These are phyloP conservation scores for Saccharomyces jurei DNA, from an alignment of 805 yeast species.

Conservation along the genomic window DNA sequence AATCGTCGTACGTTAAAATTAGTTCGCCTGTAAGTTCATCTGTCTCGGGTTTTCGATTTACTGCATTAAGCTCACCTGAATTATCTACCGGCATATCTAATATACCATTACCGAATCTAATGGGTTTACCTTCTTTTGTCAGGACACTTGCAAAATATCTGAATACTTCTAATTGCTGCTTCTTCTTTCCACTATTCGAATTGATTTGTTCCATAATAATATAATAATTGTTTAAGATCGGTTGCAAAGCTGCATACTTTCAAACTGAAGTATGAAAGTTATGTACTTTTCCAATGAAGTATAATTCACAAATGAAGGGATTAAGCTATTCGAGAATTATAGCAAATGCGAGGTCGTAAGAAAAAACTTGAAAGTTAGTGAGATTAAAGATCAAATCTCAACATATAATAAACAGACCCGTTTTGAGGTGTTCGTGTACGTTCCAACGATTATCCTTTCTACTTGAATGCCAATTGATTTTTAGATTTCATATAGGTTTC, in stretches of 20 bases:
- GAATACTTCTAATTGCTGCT: conserved; percentile 37
- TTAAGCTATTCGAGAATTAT: background rate
- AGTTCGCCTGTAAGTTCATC: conserved; percentile 14
- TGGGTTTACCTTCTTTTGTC: conserved; percentile 15
- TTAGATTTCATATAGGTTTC: background rate
- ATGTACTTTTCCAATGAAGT: background rate
- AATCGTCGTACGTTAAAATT: conserved; percentile 31
- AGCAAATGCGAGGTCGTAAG: background rate
- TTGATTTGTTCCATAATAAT: conserved; percentile 33
- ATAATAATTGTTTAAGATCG: background rate
- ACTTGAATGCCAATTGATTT: background rate
- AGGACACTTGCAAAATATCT: conserved; percentile 35
- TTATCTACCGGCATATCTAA: background rate
- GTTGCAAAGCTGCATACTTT: background rate
- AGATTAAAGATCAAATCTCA: background rate
- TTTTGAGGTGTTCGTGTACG: background rate
- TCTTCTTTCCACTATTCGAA: conserved; percentile 32
- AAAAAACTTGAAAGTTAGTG: background rate
- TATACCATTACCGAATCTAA: background rate
- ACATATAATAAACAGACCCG: background rate
- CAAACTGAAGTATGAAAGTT: background rate
- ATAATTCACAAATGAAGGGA: background rate
- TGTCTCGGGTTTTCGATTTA: background rate
- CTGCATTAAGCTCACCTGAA: background rate
- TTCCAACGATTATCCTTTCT: background rate